These are phyloP conservation scores for Clonostachys rosea DNA, from an alignment of 2,329 filamentous ascomycete genomes.

Conservation along the genomic window DNA sequence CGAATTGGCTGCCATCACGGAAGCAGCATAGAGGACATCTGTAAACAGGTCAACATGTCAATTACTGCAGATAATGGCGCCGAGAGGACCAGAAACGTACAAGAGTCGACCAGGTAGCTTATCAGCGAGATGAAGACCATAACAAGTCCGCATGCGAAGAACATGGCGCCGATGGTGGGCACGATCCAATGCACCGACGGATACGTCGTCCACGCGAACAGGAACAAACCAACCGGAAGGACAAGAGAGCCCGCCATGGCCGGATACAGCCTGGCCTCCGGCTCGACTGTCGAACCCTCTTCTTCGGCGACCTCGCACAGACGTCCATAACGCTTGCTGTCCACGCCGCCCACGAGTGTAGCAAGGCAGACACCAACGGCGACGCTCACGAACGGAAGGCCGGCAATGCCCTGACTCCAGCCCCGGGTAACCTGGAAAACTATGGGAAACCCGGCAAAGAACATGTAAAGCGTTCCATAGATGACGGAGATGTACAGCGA, in stretches of 20 bases:
- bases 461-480: conserved; percentile 84
- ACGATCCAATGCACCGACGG: conserved; percentile 70
- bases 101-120: conserved; percentile 59
- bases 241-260: conserved; percentile 70
- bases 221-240: conserved; percentile 78
- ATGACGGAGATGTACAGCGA: conserved; percentile 80
- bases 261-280: conserved; percentile 80
- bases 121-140: conserved; percentile 56
- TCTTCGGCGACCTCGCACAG: conserved; percentile 37
- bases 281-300: conserved; percentile 48
- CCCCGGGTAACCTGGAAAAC: conserved; percentile 74
- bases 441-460: conserved; percentile 83
- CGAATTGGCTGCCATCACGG: conserved; percentile 61
- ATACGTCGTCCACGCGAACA: conserved; percentile 84
- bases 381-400: conserved; percentile 77
- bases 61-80: no score
- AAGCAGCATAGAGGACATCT: conserved; percentile 59
- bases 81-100: conserved; percentile 29
- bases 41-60: conserved; percentile 9
- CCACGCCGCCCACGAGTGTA: conserved; percentile 59
- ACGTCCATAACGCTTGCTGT: conserved; percentile 60
- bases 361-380: conserved; percentile 55
- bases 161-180: conserved; percentile 60
- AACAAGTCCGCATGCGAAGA: conserved; percentile 50
- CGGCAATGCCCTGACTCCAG: conserved; percentile 74